Base-by-base conservation (phyloP, 2,329 filamentous ascomycete species). In the Penicillium sp. region DNA sequence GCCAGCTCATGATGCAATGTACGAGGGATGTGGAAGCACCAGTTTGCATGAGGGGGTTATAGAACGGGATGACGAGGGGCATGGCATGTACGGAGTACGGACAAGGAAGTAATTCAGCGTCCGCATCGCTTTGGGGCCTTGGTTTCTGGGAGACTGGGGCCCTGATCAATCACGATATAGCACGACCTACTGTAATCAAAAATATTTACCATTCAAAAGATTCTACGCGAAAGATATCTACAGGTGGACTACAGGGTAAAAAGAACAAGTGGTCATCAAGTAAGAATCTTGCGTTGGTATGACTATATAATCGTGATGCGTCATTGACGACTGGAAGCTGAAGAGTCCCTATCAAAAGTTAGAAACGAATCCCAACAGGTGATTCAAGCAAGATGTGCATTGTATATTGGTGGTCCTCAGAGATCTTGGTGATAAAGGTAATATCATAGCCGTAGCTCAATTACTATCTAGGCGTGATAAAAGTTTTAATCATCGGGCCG, bases 381-480 rank as follows among this genome's bases (percentile, higher is more conserved):
- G 33, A 56, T 60, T 59, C 58, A 66, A 61, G 62, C 40, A 64
- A 60, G 65, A 59, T 47, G 61, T 55, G 50, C 42, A 69, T 58
- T 35, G 60, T 65, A 59, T 65, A 7, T 15, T 5, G 49, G 66
- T 64, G 62, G 72, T 81, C 84, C 85, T 88, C 86, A 88, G 86
- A 85, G 86, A 88, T 88, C 86, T 88, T 88, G 86, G 86, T 88
- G 85, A 83, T 82, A 76, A 82, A 76, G 75, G 73, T 73, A 81
- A 82, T 80, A 82, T 87, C 86, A 88, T 45, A 81, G 70, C 80
- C 81, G 71, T 82, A 79, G 83, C 78, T 88, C 86, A 87, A 81
- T 78, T 88, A 88, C 86, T 88, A 88, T 89, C 87, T 89, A 89
- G 84, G 83, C 82, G 79, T 72, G 74, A 74, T 83, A 78, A 80